A percentile compares a stretch with the other conserved stretches of the same genome.
These are phyloP conservation scores for Martiniozyma asiatica DNA, from an alignment of 1,139 yeast species.

Conservation along the genomic window DNA sequence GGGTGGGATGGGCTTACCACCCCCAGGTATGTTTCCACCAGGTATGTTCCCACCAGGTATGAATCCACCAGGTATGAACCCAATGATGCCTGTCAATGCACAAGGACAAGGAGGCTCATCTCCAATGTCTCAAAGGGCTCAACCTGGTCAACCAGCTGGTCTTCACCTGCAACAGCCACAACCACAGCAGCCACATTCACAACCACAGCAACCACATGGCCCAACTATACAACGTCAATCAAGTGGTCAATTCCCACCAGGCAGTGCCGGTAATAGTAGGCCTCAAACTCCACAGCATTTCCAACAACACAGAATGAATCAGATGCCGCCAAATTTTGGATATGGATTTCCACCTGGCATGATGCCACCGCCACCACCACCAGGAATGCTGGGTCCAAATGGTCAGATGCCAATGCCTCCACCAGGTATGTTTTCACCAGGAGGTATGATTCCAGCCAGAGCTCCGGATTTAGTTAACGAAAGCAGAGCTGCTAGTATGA, in stretches of 20 bases:
- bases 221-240: slow-evolving; percentile 6
- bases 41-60: background rate
- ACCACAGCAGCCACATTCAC: slow-evolving; percentile 3
- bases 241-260: slow-evolving; percentile 4
- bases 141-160: no score
- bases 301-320: background rate
- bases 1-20: background rate
- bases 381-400: slow-evolving; percentile 3
- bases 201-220: slow-evolving; percentile 3
- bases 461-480: no score
- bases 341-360: slow-evolving; percentile 1
- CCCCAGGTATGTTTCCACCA: slow-evolving; percentile 7
- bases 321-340: slow-evolving; percentile 2
- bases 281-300: no score
- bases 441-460: slow-evolving; percentile 5
- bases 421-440: slow-evolving; percentile 7
- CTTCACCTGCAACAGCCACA: slow-evolving; percentile 2
- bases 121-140: no score
- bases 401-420: slow-evolving; percentile 3
- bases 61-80: background rate
- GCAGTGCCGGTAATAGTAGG: no score
- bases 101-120: no score
- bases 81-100: no score
- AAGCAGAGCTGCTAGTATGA: no score
- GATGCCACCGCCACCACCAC: slow-evolving; percentile 4